A percentile compares a stretch with the other conserved stretches of the same genome.
Conservation (phyloP, 2,329 filamentous ascomycete genomes). For the Chrysoporthe deuterocubensis region DNA sequence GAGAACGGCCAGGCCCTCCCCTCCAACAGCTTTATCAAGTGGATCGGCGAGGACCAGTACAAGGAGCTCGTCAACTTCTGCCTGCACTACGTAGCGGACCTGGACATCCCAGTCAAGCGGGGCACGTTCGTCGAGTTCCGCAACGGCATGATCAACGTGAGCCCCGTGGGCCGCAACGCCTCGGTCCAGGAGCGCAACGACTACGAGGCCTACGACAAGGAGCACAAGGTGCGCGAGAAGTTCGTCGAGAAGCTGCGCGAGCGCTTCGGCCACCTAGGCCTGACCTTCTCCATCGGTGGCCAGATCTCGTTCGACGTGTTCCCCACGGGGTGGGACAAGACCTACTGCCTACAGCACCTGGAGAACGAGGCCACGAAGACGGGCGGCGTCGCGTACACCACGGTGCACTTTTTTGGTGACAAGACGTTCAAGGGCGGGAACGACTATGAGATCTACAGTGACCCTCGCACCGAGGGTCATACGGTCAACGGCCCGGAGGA, state of each 20-base stretch:
- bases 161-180: constrained; percentile 85
- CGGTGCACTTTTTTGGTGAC: constrained; percentile 97
- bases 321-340: constrained; percentile 97
- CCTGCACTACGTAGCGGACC: constrained; percentile 81
- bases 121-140: constrained; percentile 88
- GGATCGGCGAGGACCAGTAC: constrained; percentile 83
- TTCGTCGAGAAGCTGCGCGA: constrained; percentile 79
- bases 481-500: constrained; percentile 81
- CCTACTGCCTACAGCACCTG: constrained; percentile 88
- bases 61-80: constrained; percentile 77
- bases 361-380: constrained; percentile 75
- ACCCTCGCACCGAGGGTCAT: constrained; percentile 83
- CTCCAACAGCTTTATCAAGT: constrained; percentile 85
- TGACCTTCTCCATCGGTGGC: constrained; percentile 94
- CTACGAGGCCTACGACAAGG: constrained; percentile 80
- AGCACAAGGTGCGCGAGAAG: constrained; percentile 74
- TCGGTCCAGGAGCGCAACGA: constrained; percentile 77
- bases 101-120: constrained; percentile 81
- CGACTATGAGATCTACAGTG: constrained; percentile 91
- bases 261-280: constrained; percentile 79
- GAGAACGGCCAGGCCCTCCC: constrained; percentile 75
- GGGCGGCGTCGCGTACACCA: constrained; percentile 77
- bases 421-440: constrained; percentile 92
- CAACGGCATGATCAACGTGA: constrained; percentile 90
- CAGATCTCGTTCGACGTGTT: constrained; percentile 99